These are phyloP conservation scores for Chionographis japonica DNA, from an alignment of 106 monocot genomes.

Conservation along the genomic window DNA sequence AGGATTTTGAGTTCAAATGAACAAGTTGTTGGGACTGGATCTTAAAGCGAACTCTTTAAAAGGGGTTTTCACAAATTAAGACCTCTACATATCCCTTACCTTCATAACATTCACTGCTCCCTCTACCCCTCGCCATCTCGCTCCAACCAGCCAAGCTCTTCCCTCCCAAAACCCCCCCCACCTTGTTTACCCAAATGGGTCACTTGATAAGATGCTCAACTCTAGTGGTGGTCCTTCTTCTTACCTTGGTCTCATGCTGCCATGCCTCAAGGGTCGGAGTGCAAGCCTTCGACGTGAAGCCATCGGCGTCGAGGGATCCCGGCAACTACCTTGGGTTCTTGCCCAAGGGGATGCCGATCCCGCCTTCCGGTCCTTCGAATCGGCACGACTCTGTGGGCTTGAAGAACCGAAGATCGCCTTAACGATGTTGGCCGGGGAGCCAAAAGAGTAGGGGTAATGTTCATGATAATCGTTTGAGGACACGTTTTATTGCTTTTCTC, in stretches of 20 bases:
- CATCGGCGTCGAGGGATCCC: neutral
- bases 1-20: no score
- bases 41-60: no score
- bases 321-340: conserved; percentile 13
- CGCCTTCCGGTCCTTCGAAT: conserved; percentile 31
- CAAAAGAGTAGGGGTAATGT: no score
- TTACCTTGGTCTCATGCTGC: neutral
- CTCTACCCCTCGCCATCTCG: no score
- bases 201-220: neutral
- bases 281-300: neutral
- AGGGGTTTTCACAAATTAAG: no score
- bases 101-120: no score
- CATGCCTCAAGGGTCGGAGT: conserved; percentile 3
- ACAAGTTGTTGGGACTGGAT: no score
- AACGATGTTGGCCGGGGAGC: neutral
- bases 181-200: neutral
- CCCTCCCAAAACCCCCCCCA: neutral
- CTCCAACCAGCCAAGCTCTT: neutral
- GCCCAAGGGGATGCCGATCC: conserved; percentile 9
- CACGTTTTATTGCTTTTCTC: no score
- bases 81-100: no score
- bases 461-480: no score
- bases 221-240: neutral
- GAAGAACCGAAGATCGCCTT: conserved; percentile 1
- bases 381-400: conserved; percentile 23